Conservation (phyloP, 768 basidiomycete species). For the Boletus coccyginus region DNA sequence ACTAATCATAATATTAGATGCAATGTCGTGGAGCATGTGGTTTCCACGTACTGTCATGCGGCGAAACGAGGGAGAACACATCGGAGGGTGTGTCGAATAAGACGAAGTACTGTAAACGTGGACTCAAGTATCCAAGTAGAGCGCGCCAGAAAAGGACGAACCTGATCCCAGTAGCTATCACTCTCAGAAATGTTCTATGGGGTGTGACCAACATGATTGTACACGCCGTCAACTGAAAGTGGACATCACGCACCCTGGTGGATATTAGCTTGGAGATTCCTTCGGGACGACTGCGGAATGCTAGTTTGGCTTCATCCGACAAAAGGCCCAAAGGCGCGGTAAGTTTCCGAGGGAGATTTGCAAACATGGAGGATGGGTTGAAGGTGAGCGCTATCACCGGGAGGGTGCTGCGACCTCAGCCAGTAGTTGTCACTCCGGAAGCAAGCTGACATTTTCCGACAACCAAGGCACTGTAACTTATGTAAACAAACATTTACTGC, state of each 20-base stretch:
- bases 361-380: constrained; percentile 46
- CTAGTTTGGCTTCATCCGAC: constrained; percentile 85
- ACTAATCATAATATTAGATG: constrained; percentile 44
- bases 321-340: constrained; percentile 75
- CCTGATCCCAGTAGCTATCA: constrained; percentile 92
- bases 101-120: constrained; percentile 59
- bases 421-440: too few relatives aligned
- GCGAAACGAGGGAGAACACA: constrained; percentile 84
- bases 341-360: constrained; percentile 69
- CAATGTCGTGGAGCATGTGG: background rate
- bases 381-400: background rate
- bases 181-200: constrained; percentile 66
- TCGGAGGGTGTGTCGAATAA: constrained; percentile 90
- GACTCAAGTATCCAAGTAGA: background rate
- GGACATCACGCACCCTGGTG: constrained; percentile 54
- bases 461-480: too few relatives aligned
- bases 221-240: background rate
- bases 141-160: constrained; percentile 31
- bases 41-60: constrained; percentile 69
- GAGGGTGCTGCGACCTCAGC: too few relatives aligned
- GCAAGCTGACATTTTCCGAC: too few relatives aligned
- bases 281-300: constrained; percentile 77
- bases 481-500: too few relatives aligned
- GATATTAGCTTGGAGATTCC: constrained; percentile 77
- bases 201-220: constrained; percentile 2